phyloP scores from a whole-genome alignment of 768 basidiomycete genomes.

The Hypholoma fasciculare region DNA sequence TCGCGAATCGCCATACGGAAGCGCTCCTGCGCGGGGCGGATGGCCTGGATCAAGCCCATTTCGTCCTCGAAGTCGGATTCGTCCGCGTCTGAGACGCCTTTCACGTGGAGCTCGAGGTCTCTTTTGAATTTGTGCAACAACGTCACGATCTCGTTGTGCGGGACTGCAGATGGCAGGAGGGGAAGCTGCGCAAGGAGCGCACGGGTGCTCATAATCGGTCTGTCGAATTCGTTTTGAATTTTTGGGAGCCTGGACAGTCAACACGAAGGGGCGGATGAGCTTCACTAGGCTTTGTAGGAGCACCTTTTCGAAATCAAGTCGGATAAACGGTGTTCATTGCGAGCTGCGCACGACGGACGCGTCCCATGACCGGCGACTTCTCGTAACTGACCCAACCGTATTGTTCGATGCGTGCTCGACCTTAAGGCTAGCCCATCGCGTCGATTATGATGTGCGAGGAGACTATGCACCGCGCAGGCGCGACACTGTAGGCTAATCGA shows the following conservation, averaged over 20 bases:
- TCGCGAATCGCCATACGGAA: conserved; percentile 49
- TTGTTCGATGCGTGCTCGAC: conserved; percentile 34
- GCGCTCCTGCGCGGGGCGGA: conserved; percentile 44
- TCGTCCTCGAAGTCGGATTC: too few species aligned
- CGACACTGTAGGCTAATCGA: conserved; percentile 40
- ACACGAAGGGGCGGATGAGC: too few species aligned
- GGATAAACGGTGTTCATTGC: too few species aligned
- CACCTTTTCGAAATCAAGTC: conserved; percentile 64
- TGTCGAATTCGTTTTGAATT: conserved; percentile 59
- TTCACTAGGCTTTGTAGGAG: conserved; percentile 17
- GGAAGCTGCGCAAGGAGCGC: conserved; percentile 36
- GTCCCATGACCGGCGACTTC: too few species aligned
- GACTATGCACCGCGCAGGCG: conserved; percentile 51
- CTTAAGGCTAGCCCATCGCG: conserved; percentile 34
- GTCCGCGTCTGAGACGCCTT: too few species aligned
- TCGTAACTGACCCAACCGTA: too few species aligned
- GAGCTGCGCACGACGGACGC: too few species aligned
- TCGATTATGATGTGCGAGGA: conserved; percentile 47
- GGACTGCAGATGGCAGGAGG: conserved; percentile 52
- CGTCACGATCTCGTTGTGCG: conserved; percentile 56
- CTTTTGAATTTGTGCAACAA: too few species aligned
- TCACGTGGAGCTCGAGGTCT: too few species aligned
- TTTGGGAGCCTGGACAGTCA: conserved; percentile 50
- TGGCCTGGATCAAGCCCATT: conserved; percentile 54
- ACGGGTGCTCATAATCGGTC: conserved; percentile 41